phyloP scores from a whole-genome alignment of 192 early-diverging fungal species.

The Coemansia reversa region DNA sequence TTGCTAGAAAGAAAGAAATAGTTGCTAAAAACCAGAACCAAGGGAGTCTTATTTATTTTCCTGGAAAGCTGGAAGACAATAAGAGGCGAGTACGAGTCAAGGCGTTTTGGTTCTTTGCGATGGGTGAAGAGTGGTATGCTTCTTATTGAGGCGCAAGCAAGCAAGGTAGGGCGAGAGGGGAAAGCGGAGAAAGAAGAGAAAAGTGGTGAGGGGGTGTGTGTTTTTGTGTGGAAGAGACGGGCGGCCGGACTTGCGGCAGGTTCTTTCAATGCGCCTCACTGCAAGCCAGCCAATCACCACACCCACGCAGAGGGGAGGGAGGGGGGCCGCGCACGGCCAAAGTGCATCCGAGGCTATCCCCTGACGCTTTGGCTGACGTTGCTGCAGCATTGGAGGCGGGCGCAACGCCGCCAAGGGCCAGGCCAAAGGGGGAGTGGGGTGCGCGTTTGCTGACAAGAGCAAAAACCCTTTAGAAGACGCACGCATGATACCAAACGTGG shows the following conservation, averaged over 20 bases:
- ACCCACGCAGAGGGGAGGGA: neutral
- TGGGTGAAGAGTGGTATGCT: neutral
- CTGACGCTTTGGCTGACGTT: neutral
- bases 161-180: neutral
- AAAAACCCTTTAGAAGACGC: too few relatives aligned
- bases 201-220: too few relatives aligned
- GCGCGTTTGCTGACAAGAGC: too few relatives aligned
- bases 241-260: neutral
- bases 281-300: neutral
- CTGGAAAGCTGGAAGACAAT: neutral
- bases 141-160: neutral
- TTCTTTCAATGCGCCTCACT: slow-evolving; percentile 1
- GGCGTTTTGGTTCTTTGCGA: neutral
- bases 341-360: neutral
- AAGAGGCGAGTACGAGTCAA: neutral
- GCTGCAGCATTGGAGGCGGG: neutral
- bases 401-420: neutral
- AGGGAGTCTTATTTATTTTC: neutral
- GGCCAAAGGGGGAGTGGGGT: too few relatives aligned
- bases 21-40: neutral
- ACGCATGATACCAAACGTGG: too few relatives aligned
- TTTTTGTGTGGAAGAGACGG: neutral
- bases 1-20: neutral
- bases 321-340: neutral
- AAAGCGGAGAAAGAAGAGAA: neutral